A percentile compares a stretch with the other conserved stretches of the same genome.
Evolutionary conservation across 768 basidiomycete species (phyloP).

Genomic region (Tulasnella sp.): DNA sequence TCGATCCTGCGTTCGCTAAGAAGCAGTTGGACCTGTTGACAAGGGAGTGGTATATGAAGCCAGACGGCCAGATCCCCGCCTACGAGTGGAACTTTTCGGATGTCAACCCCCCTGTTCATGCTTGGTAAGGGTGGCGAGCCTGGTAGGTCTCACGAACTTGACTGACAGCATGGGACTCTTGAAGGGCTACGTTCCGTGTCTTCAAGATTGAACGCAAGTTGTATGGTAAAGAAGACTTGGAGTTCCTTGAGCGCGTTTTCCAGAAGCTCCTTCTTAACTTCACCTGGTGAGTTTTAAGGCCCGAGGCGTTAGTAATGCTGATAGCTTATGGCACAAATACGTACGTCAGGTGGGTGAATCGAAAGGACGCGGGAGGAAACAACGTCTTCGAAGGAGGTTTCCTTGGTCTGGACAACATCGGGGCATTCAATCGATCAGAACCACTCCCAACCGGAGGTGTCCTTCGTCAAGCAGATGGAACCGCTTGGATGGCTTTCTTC

Average conservation of each 20-base stretch:
- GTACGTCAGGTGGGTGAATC: constrained; percentile 76
- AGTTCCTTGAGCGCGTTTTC: constrained; percentile 96
- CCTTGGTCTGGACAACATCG: constrained; percentile 97
- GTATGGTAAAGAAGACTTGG: constrained; percentile 84
- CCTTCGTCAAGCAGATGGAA: constrained; percentile 96
- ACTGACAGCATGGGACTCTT: neutral
- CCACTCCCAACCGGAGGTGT: constrained; percentile 92
- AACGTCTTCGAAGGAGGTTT: constrained; percentile 99
- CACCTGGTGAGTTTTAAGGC: constrained; percentile 69
- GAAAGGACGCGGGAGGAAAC: constrained; percentile 92
- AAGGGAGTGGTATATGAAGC: constrained; percentile 99
- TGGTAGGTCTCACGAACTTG: neutral
- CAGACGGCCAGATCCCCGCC: constrained; percentile 96
- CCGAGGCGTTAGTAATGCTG: neutral
- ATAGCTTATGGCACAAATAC: constrained; percentile 48
- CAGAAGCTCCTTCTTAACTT: constrained; percentile 96
- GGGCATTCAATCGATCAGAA: constrained; percentile 96
- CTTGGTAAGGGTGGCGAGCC: constrained; percentile 61
- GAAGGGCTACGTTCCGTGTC: constrained; percentile 92
- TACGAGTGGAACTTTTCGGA: constrained; percentile 99
- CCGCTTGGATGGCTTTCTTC: constrained; percentile 99
- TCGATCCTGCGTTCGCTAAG: constrained; percentile 95
- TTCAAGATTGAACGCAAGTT: constrained; percentile 99
- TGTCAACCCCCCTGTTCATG: constrained; percentile 98
- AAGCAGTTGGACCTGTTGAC: constrained; percentile 96